Percentiles rank a stretch among this genome's conserved stretches.
phyloP scores from a whole-genome alignment of 306 rosid genomes.

The Glycine soja region DNA sequence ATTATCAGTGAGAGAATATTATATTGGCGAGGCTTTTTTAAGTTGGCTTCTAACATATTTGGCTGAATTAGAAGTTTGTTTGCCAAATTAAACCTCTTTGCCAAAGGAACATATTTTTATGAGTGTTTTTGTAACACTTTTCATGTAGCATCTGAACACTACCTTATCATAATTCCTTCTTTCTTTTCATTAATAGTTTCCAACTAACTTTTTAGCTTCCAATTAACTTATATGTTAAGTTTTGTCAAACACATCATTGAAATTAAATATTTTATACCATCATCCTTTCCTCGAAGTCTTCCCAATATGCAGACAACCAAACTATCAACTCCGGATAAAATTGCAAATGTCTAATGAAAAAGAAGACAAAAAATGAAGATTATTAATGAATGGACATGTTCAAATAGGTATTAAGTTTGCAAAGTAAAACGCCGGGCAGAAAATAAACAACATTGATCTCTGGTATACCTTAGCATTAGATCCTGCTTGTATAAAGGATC shows the following conservation, averaged over 20 bases:
- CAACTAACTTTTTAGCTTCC: neutral
- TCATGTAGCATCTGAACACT: too few species aligned
- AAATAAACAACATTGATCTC: neutral
- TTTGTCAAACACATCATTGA: neutral
- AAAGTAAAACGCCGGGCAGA: neutral
- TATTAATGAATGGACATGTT: neutral
- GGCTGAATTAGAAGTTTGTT: too few species aligned
- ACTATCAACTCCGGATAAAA: conserved; percentile 60
- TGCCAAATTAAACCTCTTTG: too few species aligned
- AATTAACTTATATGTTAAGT: neutral
- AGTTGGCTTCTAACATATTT: too few species aligned
- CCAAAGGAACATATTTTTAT: too few species aligned
- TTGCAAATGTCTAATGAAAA: conserved; percentile 35
- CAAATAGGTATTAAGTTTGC: neutral
- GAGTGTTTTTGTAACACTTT: too few species aligned
- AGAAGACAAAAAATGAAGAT: neutral
- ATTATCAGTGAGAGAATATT: too few species aligned
- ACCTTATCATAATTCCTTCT: too few species aligned
- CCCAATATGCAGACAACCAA: conserved; percentile 81
- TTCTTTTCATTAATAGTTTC: neutral
- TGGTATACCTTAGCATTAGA: conserved; percentile 71
- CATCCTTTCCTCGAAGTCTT: conserved; percentile 82
- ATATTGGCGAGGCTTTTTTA: too few species aligned
- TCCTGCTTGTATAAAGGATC: conserved; percentile 78
- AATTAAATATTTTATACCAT: conserved; percentile 53